Base-by-base conservation (phyloP, 441 rosid genomes). In the Syzygium malaccense region DNA sequence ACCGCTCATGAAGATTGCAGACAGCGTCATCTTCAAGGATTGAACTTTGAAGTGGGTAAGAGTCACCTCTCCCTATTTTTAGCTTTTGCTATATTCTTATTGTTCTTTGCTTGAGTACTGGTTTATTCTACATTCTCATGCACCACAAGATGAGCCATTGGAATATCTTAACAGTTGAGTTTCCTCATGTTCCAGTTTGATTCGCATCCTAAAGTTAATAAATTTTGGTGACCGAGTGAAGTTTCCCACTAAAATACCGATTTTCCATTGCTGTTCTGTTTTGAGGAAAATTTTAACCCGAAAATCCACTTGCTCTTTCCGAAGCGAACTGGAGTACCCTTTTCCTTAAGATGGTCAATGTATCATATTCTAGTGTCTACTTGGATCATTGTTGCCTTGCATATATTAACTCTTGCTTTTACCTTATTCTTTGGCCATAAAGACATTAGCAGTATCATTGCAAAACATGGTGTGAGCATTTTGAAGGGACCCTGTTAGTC, bases 1-100 rank as follows among this genome's bases (percentile, higher is more conserved):
- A 87, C 94, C 95, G 15, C 90, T 97, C 88, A 94, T 97, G 97
- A 93, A 88, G 56, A 94, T 97, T 6, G 96, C 98, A 4, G 94
- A 94, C 58, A 92, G 90, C 53, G 95, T 94, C 53, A 93, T 96
- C 30, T 94, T 96, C 92, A 90, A 90, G 92, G 96, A 95, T 88
- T 94, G 93, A 93, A 75, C 83, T 37, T 75, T 41, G 51, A 37
- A 75, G 18, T 41, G 83, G 83, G 64, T 41, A 68, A 85, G 54
- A 41, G 28, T 75, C n/a, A 41, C 83, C 53, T 75, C 53, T 23
- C 51, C 41, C 83, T 23, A 23, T 8, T 14, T 14, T 75, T 49
- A 10, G 56, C 83, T 25, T 71, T 66, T 53, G 57, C 79, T 68
- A 23, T 49, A 19, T 87, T 87, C 11, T 68, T 53, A 19, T 30